Evolutionary conservation across 2,329 filamentous ascomycete species (phyloP), one percentile per base, ranked within the genome.

Genomic region (Hymenoscyphus fraxineus): DNA sequence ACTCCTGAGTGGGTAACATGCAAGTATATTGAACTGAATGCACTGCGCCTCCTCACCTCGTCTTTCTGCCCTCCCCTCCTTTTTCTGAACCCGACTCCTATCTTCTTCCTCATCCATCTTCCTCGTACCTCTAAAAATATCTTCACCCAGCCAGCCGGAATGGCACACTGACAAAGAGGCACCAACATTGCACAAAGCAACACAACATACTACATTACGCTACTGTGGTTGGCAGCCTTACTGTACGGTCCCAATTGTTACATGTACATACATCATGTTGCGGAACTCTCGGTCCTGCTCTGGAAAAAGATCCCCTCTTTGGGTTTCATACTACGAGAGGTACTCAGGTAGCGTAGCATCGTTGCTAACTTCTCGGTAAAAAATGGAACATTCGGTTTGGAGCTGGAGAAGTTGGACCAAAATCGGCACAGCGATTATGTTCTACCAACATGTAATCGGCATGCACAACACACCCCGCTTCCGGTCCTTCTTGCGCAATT

Each of bases 391-490:
- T 22, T 47, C 44, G 7, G n/a, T 16, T 47, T 47, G 44, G 44
- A 16, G 16, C 6, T 47, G 44, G 44, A 16, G 44, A 22, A 22
- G 44, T 2, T 19, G n/a, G 16, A 19, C 44, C n/a, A 19, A 51
- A 27, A 51, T 51, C 44, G 44, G 44, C 19, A 51, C n/a, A 3
- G 22, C 44, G 44, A 51, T 19, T 9, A 51, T 51, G 44, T 51
- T 51, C n/a, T 10, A 51, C n/a, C 19, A 22, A 44, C 40, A n/a
- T 16, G 6, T 16, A 44, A 16, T n/a, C 41, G 41, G n/a, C 41
- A 27, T 57, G 54, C 54, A 57, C 54, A 57, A 57, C 54, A 57
- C 44, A 6, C 54, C 31, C 54, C 54, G 54, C 54, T 32, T 22
- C 54, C 54, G 54, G 22, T 15, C 54, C 32, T 7, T 57, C 54